Conservation (phyloP, 345 rosid species). For the Hibiscus mutabilis region DNA sequence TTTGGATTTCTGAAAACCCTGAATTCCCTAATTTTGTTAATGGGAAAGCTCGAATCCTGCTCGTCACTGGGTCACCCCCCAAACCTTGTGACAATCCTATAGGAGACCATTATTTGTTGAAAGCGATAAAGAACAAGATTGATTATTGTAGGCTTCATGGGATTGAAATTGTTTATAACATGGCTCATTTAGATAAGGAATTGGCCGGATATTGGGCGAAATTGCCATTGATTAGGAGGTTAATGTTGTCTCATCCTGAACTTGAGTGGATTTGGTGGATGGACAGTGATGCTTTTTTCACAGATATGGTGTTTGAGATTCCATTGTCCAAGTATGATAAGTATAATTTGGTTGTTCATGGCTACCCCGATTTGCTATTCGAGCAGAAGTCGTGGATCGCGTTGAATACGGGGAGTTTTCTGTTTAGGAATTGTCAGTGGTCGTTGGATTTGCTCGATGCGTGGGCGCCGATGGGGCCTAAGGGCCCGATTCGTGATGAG, state of each 20-base stretch:
- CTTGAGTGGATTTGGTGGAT: slow-evolving; percentile 99
- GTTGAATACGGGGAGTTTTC: slow-evolving; percentile 86
- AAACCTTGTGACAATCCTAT: slow-evolving; percentile 88
- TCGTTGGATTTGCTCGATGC: slow-evolving; percentile 86
- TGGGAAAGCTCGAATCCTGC: slow-evolving; percentile 67
- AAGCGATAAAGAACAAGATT: slow-evolving; percentile 82
- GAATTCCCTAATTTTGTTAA: slow-evolving; percentile 59
- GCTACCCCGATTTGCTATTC: slow-evolving; percentile 80
- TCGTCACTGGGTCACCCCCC: slow-evolving; percentile 84
- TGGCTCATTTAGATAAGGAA: slow-evolving; percentile 93
- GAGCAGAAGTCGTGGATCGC: slow-evolving; percentile 93
- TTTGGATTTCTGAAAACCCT: slow-evolving; percentile 58
- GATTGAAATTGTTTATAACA: slow-evolving; percentile 89
- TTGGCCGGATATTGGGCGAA: slow-evolving; percentile 97
- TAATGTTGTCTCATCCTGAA: slow-evolving; percentile 90
- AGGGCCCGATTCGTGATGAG: slow-evolving; percentile 78
- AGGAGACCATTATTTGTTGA: slow-evolving; percentile 85
- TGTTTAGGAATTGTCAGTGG: slow-evolving; percentile 92
- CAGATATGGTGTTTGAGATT: slow-evolving; percentile 90
- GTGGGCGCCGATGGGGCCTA: slow-evolving; percentile 97
- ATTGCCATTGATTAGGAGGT: slow-evolving; percentile 73
- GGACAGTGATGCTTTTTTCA: slow-evolving; percentile 97
- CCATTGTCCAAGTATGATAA: slow-evolving; percentile 48
- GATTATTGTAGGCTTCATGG: slow-evolving; percentile 96
- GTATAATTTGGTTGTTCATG: slow-evolving; percentile 81